These are phyloP conservation scores for Diaporthe sp. DNA, from an alignment of 2,329 filamentous ascomycete species.

Conservation along the genomic window DNA sequence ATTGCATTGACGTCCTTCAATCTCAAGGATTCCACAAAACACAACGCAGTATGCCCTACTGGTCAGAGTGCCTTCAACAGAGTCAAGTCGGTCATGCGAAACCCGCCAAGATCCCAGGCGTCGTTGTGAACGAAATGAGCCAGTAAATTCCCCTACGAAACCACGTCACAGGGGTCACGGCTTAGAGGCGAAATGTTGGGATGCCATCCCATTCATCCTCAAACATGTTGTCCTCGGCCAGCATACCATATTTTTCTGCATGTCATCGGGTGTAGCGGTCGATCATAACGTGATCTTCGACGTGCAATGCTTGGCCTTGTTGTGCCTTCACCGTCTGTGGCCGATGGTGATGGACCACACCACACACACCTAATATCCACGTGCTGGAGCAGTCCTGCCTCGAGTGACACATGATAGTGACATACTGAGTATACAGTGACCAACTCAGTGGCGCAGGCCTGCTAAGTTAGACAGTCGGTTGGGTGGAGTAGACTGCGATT, in stretches of 20 bases:
- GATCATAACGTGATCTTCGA: too few relatives aligned
- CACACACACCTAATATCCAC: background rate
- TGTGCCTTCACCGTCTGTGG: background rate
- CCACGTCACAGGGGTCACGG: background rate
- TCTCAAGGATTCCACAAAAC: background rate
- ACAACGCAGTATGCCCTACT: background rate
- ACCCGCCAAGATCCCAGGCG: background rate
- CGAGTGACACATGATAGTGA: too few relatives aligned
- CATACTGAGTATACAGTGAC: background rate
- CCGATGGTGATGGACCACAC: too few relatives aligned
- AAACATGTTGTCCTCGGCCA: background rate
- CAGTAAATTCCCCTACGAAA: background rate
- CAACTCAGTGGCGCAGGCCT: background rate
- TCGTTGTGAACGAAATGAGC: background rate
- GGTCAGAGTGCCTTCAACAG: background rate
- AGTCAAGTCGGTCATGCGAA: background rate
- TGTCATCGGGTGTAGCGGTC: too few relatives aligned
- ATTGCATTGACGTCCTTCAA: background rate
- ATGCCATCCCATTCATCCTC: background rate
- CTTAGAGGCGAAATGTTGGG: background rate
- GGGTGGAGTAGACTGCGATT: background rate
- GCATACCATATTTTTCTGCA: background rate
- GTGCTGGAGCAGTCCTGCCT: background rate
- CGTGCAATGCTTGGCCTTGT: too few relatives aligned
- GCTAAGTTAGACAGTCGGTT: background rate